phyloP scores from a whole-genome alignment of 2,329 filamentous ascomycete species.

The Aspergillus sp. region DNA sequence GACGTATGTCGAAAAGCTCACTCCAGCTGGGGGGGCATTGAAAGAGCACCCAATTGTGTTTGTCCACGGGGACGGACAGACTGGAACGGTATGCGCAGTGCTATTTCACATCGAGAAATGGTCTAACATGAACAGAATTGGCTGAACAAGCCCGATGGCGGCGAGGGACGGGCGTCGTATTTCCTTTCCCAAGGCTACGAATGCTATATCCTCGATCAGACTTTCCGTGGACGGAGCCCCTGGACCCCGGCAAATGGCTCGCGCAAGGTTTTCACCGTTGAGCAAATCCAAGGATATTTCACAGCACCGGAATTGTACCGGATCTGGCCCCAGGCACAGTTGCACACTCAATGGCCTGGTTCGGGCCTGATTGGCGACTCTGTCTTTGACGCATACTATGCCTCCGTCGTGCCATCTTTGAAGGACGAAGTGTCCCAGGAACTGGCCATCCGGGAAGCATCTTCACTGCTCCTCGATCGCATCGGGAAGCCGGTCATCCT shows the following conservation, averaged over 20 bases:
- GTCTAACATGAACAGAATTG: slow-evolving; percentile 25
- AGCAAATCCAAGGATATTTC: slow-evolving; percentile 22
- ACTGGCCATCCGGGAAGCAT: slow-evolving; percentile 9
- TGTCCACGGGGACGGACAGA: slow-evolving; percentile 23
- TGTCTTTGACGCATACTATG: slow-evolving; percentile 22
- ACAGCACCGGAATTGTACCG: slow-evolving; percentile 25
- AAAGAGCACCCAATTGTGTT: slow-evolving; percentile 26
- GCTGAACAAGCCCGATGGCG: slow-evolving; percentile 43
- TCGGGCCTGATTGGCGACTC: slow-evolving; percentile 23
- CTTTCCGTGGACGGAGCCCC: slow-evolving; percentile 29
- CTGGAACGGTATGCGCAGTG: slow-evolving; percentile 20
- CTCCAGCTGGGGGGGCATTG: slow-evolving; percentile 11
- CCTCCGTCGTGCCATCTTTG: slow-evolving; percentile 12
- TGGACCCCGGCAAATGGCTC: slow-evolving; percentile 13
- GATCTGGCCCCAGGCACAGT: slow-evolving; percentile 27
- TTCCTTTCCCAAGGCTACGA: slow-evolving; percentile 40
- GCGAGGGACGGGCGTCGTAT: slow-evolving; percentile 41
- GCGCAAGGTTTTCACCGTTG: slow-evolving; percentile 12
- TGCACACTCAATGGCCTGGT: slow-evolving; percentile 36
- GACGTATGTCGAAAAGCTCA: slow-evolving; percentile 30
- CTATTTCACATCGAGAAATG: not conserved
- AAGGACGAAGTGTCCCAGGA: slow-evolving; percentile 10
- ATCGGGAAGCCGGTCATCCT: slow-evolving; percentile 16
- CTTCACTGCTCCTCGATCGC: slow-evolving; percentile 16
- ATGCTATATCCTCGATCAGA: slow-evolving; percentile 39